A percentile compares a stretch with the other conserved stretches of the same genome.
Conservation (phyloP, 2,329 filamentous ascomycete genomes). For the Scolecobasidium constrictum region DNA sequence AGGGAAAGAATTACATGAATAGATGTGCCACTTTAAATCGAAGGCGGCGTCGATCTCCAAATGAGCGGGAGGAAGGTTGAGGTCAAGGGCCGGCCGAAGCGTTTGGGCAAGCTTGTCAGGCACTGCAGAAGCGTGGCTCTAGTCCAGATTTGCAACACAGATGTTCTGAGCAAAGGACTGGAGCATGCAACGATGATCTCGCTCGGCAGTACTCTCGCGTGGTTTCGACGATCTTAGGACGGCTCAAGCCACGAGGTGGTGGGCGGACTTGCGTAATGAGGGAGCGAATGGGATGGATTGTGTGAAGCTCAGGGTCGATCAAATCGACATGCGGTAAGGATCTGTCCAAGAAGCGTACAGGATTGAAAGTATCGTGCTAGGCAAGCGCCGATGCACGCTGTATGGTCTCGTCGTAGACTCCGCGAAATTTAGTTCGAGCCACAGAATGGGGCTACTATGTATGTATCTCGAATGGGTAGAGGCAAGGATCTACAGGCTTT, state of each 20-base stretch:
- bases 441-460: not conserved
- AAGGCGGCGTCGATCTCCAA: slow-evolving; percentile 1
- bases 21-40: not conserved
- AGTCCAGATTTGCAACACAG: not conserved
- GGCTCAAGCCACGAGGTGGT: slow-evolving; percentile 7
- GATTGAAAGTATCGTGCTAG: slow-evolving; percentile 5
- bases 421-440: not conserved
- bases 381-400: slow-evolving; percentile 5
- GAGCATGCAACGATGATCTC: slow-evolving; percentile 23
- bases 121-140: slow-evolving; percentile 12
- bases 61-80: slow-evolving; percentile 6
- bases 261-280: slow-evolving; percentile 1
- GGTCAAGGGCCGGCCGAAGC: slow-evolving; percentile 2
- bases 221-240: slow-evolving; percentile 12
- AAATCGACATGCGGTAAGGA: not conserved
- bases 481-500: not conserved
- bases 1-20: slow-evolving; percentile 6
- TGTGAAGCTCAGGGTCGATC: not conserved
- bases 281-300: slow-evolving; percentile 1
- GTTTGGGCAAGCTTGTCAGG: slow-evolving; percentile 19
- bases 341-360: not conserved
- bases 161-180: slow-evolving; percentile 17
- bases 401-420: not conserved
- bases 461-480: not conserved
- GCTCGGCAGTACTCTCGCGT: slow-evolving; percentile 24